Conservation (phyloP, 805 yeast species). For the Pichia ethanolica region DNA sequence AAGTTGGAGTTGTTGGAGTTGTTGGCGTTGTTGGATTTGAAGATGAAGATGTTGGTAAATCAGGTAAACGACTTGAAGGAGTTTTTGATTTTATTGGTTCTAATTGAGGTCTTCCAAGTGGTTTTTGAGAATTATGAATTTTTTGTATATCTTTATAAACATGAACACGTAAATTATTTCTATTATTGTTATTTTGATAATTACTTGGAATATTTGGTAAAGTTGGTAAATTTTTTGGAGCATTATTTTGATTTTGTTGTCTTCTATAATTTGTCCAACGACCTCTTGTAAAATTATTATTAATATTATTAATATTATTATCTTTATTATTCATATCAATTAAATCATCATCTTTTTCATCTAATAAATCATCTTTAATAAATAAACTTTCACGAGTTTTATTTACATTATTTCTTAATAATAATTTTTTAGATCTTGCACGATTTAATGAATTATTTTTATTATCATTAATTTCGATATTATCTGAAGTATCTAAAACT, state of each 20-base stretch:
- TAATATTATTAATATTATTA: background rate
- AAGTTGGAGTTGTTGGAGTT: constrained; percentile 7
- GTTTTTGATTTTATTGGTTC: constrained; percentile 8
- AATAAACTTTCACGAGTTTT: constrained; percentile 11
- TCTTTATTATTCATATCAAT: background rate
- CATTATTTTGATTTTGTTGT: background rate
- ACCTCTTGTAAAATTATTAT: constrained; percentile 31
- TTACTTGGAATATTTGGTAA: background rate
- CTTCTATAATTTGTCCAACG: constrained; percentile 44
- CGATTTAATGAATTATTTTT: background rate
- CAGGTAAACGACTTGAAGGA: constrained; percentile 10
- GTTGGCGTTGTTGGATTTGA: constrained; percentile 1
- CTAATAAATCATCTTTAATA: constrained; percentile 10
- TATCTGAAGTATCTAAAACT: background rate
- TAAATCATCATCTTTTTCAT: background rate
- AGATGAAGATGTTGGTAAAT: constrained; percentile 14
- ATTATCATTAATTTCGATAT: background rate
- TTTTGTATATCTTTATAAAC: constrained; percentile 13
- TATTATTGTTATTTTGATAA: background rate
- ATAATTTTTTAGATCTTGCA: background rate
- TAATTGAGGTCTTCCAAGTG: constrained; percentile 5
- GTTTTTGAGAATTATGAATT: constrained; percentile 10
- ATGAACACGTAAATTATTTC: constrained; percentile 3
- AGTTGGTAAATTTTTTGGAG: background rate
- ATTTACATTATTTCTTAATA: constrained; percentile 4